A percentile compares a stretch with the other conserved stretches of the same genome.
Conservation (phyloP, 1,139 yeast species). For the Lodderomyces theae region DNA sequence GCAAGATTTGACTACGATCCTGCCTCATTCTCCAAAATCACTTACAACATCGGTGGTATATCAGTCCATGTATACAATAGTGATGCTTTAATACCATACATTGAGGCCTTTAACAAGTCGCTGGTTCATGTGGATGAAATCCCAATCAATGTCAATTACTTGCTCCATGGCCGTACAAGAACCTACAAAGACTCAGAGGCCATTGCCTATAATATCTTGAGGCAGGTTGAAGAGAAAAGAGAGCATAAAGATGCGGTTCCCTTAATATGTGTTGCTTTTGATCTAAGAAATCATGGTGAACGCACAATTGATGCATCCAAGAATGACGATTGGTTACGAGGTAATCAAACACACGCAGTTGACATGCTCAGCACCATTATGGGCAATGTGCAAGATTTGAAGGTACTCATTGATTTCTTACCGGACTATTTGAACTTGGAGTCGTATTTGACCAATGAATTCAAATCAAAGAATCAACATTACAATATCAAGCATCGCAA, state of each 20-base stretch:
- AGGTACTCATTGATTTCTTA: constrained; percentile 45
- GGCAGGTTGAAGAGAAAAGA: constrained; percentile 22
- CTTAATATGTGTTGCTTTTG: constrained; percentile 53
- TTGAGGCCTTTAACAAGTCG: constrained; percentile 16
- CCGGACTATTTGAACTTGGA: constrained; percentile 45
- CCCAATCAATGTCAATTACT: constrained; percentile 37
- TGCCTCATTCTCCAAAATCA: constrained; percentile 22
- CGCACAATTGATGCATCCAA: constrained; percentile 34
- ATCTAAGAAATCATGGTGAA: constrained; percentile 60
- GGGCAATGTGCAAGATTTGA: constrained; percentile 50
- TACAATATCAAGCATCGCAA: constrained; percentile 25
- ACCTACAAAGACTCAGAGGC: constrained; percentile 30
- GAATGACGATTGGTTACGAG: constrained; percentile 44
- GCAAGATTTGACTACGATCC: constrained; percentile 22
- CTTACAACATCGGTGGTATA: constrained; percentile 32
- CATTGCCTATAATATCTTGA: constrained; percentile 28
- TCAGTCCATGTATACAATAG: constrained; percentile 34
- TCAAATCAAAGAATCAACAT: constrained; percentile 18
- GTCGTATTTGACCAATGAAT: constrained; percentile 22
- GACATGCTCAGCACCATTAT: constrained; percentile 55
- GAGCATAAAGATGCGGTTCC: constrained; percentile 18
- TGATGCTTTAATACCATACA: constrained; percentile 24
- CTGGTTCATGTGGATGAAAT: constrained; percentile 19
- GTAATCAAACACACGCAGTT: constrained; percentile 42
- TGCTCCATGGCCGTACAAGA: constrained; percentile 39